These are phyloP conservation scores for Brassica juncea DNA, from an alignment of 345 rosid genomes.

Conservation along the genomic window DNA sequence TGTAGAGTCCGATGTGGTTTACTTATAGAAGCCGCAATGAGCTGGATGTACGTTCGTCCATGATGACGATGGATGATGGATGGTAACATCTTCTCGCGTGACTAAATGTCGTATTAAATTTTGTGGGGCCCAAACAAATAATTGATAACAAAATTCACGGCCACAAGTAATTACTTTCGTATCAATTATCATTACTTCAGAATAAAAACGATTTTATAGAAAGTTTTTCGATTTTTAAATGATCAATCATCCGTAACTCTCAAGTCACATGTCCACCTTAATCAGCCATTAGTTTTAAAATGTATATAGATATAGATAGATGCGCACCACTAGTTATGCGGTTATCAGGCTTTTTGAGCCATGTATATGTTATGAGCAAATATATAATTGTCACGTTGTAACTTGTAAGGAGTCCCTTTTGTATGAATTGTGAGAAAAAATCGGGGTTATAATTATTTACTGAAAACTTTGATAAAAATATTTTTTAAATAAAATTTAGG, in stretches of 20 bases:
- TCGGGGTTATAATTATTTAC: too few species aligned
- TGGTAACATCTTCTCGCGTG: slow-evolving; percentile 17
- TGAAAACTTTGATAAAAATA: too few species aligned
- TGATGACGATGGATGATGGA: slow-evolving; percentile 1
- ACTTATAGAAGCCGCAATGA: slow-evolving; percentile 23
- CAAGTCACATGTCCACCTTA: neutral
- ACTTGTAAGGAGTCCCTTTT: neutral
- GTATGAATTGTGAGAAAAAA: too few species aligned
- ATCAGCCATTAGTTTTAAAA: neutral
- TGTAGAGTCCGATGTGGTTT: slow-evolving; percentile 14
- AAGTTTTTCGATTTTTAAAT: neutral
- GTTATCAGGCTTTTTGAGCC: neutral
- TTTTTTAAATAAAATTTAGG: too few species aligned
- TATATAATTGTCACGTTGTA: neutral
- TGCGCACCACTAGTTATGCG: neutral
- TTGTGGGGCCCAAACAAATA: neutral
- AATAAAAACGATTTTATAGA: neutral
- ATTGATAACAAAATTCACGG: neutral
- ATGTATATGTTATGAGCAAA: neutral
- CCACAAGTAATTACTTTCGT: neutral
- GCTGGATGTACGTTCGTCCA: neutral
- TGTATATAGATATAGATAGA: neutral
- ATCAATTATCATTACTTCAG: neutral
- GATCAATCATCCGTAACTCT: neutral
- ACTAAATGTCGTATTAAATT: neutral